A percentile compares a stretch with the other conserved stretches of the same genome.
Conservation (phyloP, 768 basidiomycete species). For the Suillus cothurnatus region DNA sequence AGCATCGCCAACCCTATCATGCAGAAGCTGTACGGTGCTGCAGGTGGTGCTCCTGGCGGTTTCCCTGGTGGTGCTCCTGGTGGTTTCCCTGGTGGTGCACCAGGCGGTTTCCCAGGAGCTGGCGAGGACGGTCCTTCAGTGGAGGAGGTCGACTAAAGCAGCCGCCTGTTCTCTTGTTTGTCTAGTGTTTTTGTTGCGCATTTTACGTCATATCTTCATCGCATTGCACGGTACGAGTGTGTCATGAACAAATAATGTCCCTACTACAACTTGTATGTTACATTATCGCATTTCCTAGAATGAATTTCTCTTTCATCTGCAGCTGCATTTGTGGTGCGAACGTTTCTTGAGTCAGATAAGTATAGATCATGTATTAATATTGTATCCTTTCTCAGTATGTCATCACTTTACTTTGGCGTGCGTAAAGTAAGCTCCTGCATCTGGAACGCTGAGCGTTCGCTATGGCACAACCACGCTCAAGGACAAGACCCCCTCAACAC, state of each 20-base stretch:
- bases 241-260: conserved; percentile 32
- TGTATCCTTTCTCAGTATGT: background rate
- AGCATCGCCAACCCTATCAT: conserved; percentile 75
- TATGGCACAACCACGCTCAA: conserved; percentile 25
- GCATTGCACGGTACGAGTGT: conserved; percentile 34
- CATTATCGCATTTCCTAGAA: conserved; percentile 31
- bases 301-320: conserved; percentile 14
- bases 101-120: conserved; percentile 48
- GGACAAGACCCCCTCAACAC: conserved; percentile 24
- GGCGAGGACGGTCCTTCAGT: conserved; percentile 85
- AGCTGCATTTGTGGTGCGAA: background rate
- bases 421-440: background rate
- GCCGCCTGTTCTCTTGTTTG: conserved; percentile 15
- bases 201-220: conserved; percentile 23
- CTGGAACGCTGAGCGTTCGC: conserved; percentile 5
- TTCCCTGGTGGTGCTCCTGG: conserved; percentile 62
- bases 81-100: conserved; percentile 36
- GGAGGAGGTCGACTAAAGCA: conserved; percentile 82
- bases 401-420: background rate
- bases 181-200: conserved; percentile 17
- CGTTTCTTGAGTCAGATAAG: background rate
- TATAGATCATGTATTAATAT: background rate
- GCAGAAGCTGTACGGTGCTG: conserved; percentile 67
- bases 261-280: conserved; percentile 31
- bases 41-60: conserved; percentile 56